Base-by-base conservation (phyloP, 495 filamentous ascomycete species). In the Hypoxylon rickii region DNA sequence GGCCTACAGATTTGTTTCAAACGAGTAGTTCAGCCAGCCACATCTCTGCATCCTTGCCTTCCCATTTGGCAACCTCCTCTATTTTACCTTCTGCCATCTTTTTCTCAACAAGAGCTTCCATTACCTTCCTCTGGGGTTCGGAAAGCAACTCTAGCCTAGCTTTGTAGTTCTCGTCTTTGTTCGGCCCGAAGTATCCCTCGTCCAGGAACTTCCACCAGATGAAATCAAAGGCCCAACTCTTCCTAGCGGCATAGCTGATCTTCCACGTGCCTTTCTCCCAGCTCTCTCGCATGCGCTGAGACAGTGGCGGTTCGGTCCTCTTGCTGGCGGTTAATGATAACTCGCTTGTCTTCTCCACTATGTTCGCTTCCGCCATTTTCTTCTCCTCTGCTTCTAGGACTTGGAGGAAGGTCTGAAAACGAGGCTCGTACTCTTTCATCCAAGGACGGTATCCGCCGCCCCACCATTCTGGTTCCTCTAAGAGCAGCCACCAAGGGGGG, bases 401-500 rank as follows among this genome's bases (percentile, higher is more conserved):
- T 37, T 45, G 46, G 40, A 72, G 55, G 56, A 71, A 70, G 10
- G 24, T 29, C 24, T 10, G 24, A 5, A 29, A 29, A 4, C 24
- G 24, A 4, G 24, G 24, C 24, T 29, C 63, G 48, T 66, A 73
- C 0, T 21, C 33, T 21, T 55, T 60, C 32, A 45, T 65, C 53
- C 62, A 73, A 13, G 38, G 13, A 1, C 65, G 46, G 12, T 76
- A 59, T 22, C 69, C 70, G 20, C 22, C 15, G n/a, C 50, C 39
- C 73, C 71, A 77, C 8, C 49, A 51, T 17, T 76, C 75, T 0
- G 73, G 70, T 12, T 19, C 15, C 10, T 70, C 51, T 2, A 77
- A 45, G 6, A 78, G 64, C 11, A 77, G 67, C 74, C 76, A 79
- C 74, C 72, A 76, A 2, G 73, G 71, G 15, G 71, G 68, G 44